A percentile compares a stretch with the other conserved stretches of the same genome.
phyloP scores from a whole-genome alignment of 169 alveolate species.

The Ichthyophthirius multifiliis region DNA sequence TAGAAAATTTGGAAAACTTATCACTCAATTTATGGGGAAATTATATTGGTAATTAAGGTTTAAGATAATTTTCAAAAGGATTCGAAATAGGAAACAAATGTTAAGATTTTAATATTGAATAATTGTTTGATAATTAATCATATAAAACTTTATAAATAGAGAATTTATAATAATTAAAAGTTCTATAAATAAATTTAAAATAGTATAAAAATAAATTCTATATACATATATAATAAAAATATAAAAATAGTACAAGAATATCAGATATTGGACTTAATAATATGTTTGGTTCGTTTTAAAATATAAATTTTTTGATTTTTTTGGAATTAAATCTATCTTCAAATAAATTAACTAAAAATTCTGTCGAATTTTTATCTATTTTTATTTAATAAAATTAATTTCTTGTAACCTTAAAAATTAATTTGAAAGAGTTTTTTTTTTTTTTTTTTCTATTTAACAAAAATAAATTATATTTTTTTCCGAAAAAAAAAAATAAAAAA shows the following conservation, averaged over 20 bases:
- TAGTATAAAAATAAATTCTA: background rate
- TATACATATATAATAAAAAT: background rate
- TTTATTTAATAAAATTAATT: background rate
- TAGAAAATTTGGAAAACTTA: background rate
- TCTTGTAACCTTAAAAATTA: background rate
- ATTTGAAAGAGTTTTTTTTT: background rate
- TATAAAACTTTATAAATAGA: background rate
- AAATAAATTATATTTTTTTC: background rate
- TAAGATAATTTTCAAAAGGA: background rate
- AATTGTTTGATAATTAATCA: background rate
- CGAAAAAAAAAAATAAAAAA: too few relatives aligned
- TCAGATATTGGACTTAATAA: background rate
- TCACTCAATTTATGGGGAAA: background rate
- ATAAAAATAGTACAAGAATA: background rate
- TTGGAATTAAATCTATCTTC: background rate
- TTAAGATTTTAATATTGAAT: background rate
- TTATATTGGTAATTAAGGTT: background rate
- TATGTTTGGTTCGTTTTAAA: background rate
- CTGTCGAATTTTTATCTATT: background rate
- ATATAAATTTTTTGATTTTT: background rate
- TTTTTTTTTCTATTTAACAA: background rate
- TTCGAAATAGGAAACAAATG: background rate
- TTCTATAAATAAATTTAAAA: background rate
- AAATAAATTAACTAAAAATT: background rate
- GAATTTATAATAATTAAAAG: background rate